Conservation (phyloP, 768 basidiomycete genomes). For the Mycena haematopus region DNA sequence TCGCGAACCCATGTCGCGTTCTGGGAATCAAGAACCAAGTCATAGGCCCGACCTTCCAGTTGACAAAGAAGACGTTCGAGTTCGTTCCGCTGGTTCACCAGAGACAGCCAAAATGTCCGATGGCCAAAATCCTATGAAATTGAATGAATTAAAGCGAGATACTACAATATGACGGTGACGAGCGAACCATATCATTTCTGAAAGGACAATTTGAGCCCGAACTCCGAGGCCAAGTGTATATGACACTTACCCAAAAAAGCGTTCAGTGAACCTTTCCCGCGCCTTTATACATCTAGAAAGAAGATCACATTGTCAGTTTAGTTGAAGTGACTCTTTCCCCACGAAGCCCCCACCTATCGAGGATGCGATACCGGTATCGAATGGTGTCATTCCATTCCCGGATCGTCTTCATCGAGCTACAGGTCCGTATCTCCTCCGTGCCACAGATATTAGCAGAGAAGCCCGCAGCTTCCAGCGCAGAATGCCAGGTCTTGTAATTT, state of each 20-base stretch:
- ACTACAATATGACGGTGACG: neutral
- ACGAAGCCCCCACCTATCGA: slow-evolving; percentile 35
- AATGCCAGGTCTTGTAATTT: slow-evolving; percentile 42
- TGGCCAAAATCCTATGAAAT: slow-evolving; percentile 44
- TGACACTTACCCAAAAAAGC: slow-evolving; percentile 46
- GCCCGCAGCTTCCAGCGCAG: slow-evolving; percentile 34
- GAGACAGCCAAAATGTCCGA: slow-evolving; percentile 40
- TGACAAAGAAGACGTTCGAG: slow-evolving; percentile 36
- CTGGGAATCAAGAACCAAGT: slow-evolving; percentile 40
- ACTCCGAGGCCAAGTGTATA: neutral
- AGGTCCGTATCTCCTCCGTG: slow-evolving; percentile 36
- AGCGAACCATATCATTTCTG: slow-evolving; percentile 20
- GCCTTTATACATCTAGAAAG: slow-evolving; percentile 44
- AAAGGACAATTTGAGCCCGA: neutral
- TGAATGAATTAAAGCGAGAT: neutral
- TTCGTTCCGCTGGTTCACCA: slow-evolving; percentile 38
- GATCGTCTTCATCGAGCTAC: slow-evolving; percentile 36
- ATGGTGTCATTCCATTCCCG: slow-evolving; percentile 39
- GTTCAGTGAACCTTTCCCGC: slow-evolving; percentile 43
- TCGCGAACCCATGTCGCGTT: slow-evolving; percentile 45
- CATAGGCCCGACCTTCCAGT: slow-evolving; percentile 42
- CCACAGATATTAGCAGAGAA: slow-evolving; percentile 30
- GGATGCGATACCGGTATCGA: slow-evolving; percentile 37
- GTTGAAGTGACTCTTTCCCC: neutral
- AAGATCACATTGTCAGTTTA: neutral